These are phyloP conservation scores for Carnegiea gigantea DNA, from an alignment of 179 eudicot genomes.

Conservation along the genomic window DNA sequence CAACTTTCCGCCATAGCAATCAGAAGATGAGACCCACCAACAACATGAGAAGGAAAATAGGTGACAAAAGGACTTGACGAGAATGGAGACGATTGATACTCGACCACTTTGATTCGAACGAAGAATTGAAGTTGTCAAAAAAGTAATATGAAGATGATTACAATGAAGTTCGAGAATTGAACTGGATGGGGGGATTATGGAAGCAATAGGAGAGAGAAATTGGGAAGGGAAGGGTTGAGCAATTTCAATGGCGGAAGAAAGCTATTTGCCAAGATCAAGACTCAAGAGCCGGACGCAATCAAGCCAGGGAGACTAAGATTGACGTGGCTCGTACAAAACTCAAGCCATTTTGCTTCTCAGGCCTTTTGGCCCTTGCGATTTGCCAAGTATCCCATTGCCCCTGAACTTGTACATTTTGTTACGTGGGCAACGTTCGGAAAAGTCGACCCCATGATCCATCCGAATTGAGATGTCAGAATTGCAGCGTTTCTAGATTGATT, in stretches of 20 bases:
- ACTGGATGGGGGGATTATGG: no score
- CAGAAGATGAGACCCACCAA: conserved; percentile 4
- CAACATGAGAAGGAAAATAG: conserved; percentile 16
- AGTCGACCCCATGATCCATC: no score
- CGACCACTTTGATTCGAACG: not conserved
- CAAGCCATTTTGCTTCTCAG: not conserved
- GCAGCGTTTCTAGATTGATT: no score
- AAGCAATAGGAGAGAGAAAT: not conserved
- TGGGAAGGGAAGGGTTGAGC: not conserved
- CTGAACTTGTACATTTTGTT: no score
- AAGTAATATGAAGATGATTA: not conserved
- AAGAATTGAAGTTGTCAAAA: not conserved
- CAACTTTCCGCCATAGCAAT: conserved; percentile 28
- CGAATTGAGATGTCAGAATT: no score
- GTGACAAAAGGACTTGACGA: no score
- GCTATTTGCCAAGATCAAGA: not conserved
- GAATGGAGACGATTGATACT: not conserved
- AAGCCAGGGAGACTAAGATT: conserved; percentile 1
- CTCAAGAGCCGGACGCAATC: not conserved
- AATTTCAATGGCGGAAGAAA: conserved; percentile 16
- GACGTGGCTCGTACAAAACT: conserved; percentile 26
- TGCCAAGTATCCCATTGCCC: no score
- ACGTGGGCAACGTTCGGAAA: no score
- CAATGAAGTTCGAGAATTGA: not conserved
- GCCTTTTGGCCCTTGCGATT: no score